Evolutionary conservation across 2,329 filamentous ascomycete genomes (phyloP).

Genomic region (Fusarium praegraminearum): DNA sequence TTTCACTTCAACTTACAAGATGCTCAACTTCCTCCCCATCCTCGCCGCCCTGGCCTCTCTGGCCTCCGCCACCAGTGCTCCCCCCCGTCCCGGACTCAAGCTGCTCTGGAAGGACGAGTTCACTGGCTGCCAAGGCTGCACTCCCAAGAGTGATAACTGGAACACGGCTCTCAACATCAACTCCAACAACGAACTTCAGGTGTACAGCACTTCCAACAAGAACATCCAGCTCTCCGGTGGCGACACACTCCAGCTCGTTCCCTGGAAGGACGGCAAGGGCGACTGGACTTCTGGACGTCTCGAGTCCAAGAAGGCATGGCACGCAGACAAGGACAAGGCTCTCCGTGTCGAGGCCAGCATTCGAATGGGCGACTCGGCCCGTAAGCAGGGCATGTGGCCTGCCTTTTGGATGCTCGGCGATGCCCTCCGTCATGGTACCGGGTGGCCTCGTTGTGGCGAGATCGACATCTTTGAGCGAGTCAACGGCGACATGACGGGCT

Average conservation of each 20-base stretch:
- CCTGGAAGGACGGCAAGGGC: constrained; percentile 54
- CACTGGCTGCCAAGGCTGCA: constrained; percentile 53
- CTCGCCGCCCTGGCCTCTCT: constrained; percentile 43
- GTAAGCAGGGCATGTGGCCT: constrained; percentile 65
- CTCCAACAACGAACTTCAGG: constrained; percentile 63
- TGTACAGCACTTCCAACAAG: constrained; percentile 57
- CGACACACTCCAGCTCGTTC: constrained; percentile 64
- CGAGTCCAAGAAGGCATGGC: constrained; percentile 61
- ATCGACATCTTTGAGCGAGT: constrained; percentile 64
- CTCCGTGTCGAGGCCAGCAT: constrained; percentile 60
- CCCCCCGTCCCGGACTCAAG: constrained; percentile 56
- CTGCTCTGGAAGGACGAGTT: constrained; percentile 62
- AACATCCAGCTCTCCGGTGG: constrained; percentile 66
- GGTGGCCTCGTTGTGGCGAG: constrained; percentile 64
- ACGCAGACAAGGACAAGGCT: constrained; percentile 54
- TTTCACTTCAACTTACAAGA: constrained; percentile 38
- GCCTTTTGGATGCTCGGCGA: constrained; percentile 66
- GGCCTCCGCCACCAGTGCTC: constrained; percentile 53
- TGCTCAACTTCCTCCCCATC: constrained; percentile 45
- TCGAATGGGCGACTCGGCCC: constrained; percentile 56
- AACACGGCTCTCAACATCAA: constrained; percentile 59
- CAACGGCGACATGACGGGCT: constrained; percentile 59
- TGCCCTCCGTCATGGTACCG: constrained; percentile 58
- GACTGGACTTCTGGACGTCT: constrained; percentile 64
- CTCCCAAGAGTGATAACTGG: constrained; percentile 57